A percentile compares a stretch with the other conserved stretches of the same genome.
phyloP scores from a whole-genome alignment of 169 alveolate genomes.

The Plasmodium chabaudi region DNA sequence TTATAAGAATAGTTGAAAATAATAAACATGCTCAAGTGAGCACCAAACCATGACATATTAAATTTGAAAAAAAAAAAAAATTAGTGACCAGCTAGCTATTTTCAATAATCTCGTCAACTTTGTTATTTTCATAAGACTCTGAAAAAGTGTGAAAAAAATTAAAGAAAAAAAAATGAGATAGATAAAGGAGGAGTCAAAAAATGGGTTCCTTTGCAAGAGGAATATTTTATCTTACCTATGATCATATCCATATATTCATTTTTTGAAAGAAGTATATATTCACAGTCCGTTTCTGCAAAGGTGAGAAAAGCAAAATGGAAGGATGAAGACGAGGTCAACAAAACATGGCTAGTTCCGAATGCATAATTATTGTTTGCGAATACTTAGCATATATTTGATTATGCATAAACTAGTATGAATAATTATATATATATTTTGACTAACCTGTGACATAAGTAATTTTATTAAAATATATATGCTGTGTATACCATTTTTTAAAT shows the following conservation, averaged over 20 bases:
- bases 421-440: neutral
- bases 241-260: conserved; percentile 75
- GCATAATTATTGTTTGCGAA: too few relatives aligned
- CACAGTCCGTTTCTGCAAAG: conserved; percentile 14
- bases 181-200: neutral
- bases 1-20: neutral
- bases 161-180: conserved; percentile 9
- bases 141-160: neutral
- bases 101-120: conserved; percentile 63
- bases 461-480: conserved; percentile 67
- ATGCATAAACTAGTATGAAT: neutral
- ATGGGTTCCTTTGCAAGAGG: neutral
- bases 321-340: neutral
- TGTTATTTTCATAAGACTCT: conserved; percentile 65
- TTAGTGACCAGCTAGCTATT: neutral
- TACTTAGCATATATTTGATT: neutral
- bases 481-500: conserved; percentile 71
- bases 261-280: conserved; percentile 21
- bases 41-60: neutral
- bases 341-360: neutral
- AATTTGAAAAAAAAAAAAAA: conserved; percentile 10
- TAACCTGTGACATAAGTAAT: conserved; percentile 48
- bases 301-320: neutral
- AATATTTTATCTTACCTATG: conserved; percentile 18
- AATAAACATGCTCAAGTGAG: neutral